Conservation (phyloP, 805 yeast genomes). For the Wickerhamomyces strasburgensis region DNA sequence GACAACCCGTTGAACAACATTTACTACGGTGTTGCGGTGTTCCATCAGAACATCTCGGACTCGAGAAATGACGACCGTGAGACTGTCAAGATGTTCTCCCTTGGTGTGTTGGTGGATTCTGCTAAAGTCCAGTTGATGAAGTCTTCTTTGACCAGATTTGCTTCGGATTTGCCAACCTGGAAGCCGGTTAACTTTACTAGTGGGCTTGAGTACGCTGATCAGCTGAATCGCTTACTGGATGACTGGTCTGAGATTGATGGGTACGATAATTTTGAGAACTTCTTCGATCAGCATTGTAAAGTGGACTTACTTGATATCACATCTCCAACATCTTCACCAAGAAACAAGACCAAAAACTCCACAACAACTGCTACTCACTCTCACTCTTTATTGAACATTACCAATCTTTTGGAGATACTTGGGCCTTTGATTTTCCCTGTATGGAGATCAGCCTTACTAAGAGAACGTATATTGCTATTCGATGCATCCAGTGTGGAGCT, state of each 20-base stretch:
- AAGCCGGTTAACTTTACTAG: conserved; percentile 36
- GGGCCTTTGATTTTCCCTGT: conserved; percentile 65
- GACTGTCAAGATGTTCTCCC: conserved; percentile 54
- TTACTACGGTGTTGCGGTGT: conserved; percentile 48
- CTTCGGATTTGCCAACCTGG: conserved; percentile 27
- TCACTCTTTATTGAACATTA: conserved; percentile 44
- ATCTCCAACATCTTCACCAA: conserved; percentile 11
- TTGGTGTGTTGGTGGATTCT: conserved; percentile 56
- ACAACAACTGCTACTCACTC: conserved; percentile 28
- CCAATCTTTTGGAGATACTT: conserved; percentile 40
- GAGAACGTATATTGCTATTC: conserved; percentile 51
- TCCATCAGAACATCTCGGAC: conserved; percentile 38
- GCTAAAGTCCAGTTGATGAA: conserved; percentile 16
- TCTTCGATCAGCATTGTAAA: conserved; percentile 19
- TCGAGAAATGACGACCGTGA: conserved; percentile 30
- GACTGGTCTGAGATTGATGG: conserved; percentile 20
- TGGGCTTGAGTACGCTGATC: conserved; percentile 40
- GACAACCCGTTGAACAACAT: conserved; percentile 17
- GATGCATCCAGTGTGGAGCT: conserved; percentile 32
- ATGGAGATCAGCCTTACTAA: conserved; percentile 57
- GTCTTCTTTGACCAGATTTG: conserved; percentile 6
- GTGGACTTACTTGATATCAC: conserved; percentile 11
- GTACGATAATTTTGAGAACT: conserved; percentile 18
- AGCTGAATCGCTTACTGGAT: conserved; percentile 27
- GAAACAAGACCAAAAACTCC: conserved; percentile 1